A percentile compares a stretch with the other conserved stretches of the same genome.
phyloP scores from a whole-genome alignment of 2,329 filamentous ascomycete species.

The Dothideomycetes sp. region DNA sequence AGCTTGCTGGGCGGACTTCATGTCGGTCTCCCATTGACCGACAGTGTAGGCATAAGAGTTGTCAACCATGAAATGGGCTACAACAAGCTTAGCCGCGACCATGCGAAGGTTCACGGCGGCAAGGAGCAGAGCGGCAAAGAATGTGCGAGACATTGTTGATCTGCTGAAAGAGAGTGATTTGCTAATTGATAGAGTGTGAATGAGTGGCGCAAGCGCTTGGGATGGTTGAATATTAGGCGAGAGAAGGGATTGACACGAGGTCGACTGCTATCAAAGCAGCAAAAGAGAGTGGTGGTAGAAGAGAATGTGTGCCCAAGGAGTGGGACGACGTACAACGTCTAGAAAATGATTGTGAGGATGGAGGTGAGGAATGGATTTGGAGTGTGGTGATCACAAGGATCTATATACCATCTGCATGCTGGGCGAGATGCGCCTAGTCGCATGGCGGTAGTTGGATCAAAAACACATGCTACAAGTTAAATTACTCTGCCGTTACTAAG shows the following conservation, averaged over 20 bases:
- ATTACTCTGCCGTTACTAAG: conserved; percentile 3
- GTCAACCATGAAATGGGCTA: conserved; percentile 30
- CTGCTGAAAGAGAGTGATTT: background rate
- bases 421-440: background rate
- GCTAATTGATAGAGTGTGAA: background rate
- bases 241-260: conserved; percentile 6
- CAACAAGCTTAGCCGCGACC: conserved; percentile 23
- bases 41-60: conserved; percentile 28
- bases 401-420: conserved; percentile 4
- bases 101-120: conserved; percentile 21
- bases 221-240: background rate
- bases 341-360: conserved; percentile 2
- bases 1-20: conserved; percentile 25
- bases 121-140: conserved; percentile 5
- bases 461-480: conserved; percentile 8
- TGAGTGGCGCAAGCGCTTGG: conserved; percentile 3
- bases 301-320: conserved; percentile 10
- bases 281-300: conserved; percentile 3
- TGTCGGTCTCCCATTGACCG: conserved; percentile 27
- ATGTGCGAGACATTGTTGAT: conserved; percentile 4
- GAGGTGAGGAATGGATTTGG: background rate
- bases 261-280: conserved; percentile 13
- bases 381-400: conserved; percentile 3
- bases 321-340: conserved; percentile 9
- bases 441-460: too few relatives aligned